A percentile compares a stretch with the other conserved stretches of the same genome.
These are phyloP conservation scores for Poa annua DNA, from an alignment of 176 grass and related monocot genomes.

Conservation along the genomic window DNA sequence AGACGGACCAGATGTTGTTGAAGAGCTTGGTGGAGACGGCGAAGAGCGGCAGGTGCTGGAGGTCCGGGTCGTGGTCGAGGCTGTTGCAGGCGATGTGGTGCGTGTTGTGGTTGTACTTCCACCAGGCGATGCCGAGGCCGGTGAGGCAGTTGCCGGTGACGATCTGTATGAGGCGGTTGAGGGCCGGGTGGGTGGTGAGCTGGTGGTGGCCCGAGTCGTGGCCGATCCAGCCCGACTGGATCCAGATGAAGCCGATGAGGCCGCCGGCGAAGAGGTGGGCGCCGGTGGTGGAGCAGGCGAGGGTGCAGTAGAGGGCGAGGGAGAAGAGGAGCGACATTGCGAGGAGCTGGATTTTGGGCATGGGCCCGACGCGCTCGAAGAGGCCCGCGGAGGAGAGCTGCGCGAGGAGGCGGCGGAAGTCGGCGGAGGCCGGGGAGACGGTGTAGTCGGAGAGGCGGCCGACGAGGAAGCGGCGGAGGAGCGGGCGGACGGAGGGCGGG, in stretches of 20 bases:
- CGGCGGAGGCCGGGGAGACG: constrained; percentile 62
- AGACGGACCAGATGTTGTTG: constrained; percentile 63
- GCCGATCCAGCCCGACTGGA: constrained; percentile 88
- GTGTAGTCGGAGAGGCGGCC: constrained; percentile 69
- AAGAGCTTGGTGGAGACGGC: constrained; percentile 79
- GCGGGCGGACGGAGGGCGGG: constrained; percentile 57
- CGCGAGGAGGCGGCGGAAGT: constrained; percentile 75
- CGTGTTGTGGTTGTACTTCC: constrained; percentile 95
- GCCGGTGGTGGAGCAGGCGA: constrained; percentile 35
- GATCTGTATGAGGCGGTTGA: constrained; percentile 69
- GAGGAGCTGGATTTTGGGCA: constrained; percentile 35
- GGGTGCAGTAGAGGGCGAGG: constrained; percentile 43
- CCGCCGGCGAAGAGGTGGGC: constrained; percentile 58
- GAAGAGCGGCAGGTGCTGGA: constrained; percentile 96
- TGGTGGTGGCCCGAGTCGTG: constrained; percentile 89
- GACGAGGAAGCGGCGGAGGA: constrained; percentile 64
- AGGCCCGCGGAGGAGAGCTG: constrained; percentile 67
- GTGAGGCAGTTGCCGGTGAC: constrained; percentile 87
- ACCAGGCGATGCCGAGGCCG: constrained; percentile 93
- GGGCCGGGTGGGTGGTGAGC: constrained; percentile 34
- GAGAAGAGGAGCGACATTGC: constrained; percentile 46
- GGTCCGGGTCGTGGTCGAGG: constrained; percentile 91
- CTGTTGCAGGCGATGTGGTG: constrained; percentile 96
- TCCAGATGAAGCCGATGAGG: constrained; percentile 72
- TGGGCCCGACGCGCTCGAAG: constrained; percentile 62